Evolutionary conservation across 1,284 basidiomycete genomes (phyloP).

Genomic region (Calocybe gambosa): DNA sequence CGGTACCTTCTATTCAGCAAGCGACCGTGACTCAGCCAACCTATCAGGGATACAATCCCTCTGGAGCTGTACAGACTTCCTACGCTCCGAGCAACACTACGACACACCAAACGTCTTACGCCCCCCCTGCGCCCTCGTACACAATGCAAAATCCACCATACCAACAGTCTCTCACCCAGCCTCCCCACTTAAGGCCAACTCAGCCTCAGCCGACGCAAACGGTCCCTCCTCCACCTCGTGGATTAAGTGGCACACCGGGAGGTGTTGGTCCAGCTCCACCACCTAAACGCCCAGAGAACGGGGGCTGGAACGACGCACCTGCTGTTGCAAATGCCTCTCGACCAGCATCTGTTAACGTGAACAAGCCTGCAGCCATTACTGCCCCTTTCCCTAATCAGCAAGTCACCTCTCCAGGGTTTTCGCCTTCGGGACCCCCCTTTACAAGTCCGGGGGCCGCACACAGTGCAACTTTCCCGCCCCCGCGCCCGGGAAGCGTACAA

Average conservation of each 20-base stretch:
- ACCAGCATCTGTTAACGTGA: constrained; percentile 41
- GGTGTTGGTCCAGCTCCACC: constrained; percentile 22
- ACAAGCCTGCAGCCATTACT: constrained; percentile 70
- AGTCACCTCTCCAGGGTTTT: constrained; percentile 38
- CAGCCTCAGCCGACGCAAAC: constrained; percentile 19
- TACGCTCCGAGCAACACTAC: constrained; percentile 15
- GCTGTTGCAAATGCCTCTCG: constrained; percentile 44
- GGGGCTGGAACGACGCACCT: constrained; percentile 93
- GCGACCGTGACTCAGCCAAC: constrained; percentile 5
- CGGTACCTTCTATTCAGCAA: constrained; percentile 12
- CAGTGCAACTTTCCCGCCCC: constrained; percentile 41
- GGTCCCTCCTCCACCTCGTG: constrained; percentile 26
- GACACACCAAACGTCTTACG: constrained; percentile 14
- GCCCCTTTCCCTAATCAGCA: constrained; percentile 81
- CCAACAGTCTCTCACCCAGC: constrained; percentile 25
- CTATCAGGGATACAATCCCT: constrained; percentile 12
- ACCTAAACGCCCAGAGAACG: constrained; percentile 59
- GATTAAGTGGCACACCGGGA: constrained; percentile 22
- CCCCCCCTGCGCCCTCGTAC: constrained; percentile 16
- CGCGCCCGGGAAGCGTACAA: constrained; percentile 53
- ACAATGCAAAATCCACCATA: constrained; percentile 17
- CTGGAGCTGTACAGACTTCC: constrained; percentile 7
- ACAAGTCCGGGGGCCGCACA: constrained; percentile 30
- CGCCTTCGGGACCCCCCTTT: constrained; percentile 39
- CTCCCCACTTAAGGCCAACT: constrained; percentile 33